These are phyloP conservation scores for Diaporthe sp. DNA, from an alignment of 2,329 filamentous ascomycete species.

Conservation along the genomic window DNA sequence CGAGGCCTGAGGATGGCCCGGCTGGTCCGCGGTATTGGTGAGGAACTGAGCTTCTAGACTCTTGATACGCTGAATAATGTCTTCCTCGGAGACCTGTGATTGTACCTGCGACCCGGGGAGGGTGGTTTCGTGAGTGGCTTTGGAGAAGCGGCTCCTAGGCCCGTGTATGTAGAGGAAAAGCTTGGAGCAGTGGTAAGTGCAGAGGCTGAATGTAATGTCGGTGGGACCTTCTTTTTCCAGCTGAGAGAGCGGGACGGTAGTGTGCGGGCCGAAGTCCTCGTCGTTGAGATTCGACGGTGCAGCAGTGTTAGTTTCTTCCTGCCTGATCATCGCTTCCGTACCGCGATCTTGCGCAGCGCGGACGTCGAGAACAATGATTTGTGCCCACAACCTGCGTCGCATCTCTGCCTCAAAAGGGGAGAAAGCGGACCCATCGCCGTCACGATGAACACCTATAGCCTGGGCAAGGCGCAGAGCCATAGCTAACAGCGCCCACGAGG, in stretches of 20 bases:
- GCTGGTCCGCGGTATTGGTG: conserved; percentile 40
- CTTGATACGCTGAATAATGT: conserved; percentile 52
- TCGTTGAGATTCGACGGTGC: conserved; percentile 66
- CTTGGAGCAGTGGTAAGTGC: conserved; percentile 51
- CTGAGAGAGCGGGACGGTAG: conserved; percentile 45
- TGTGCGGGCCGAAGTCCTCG: conserved; percentile 55
- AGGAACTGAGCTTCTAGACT: conserved; percentile 53
- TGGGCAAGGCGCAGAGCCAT: conserved; percentile 56
- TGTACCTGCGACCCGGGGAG: conserved; percentile 15
- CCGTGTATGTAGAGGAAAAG: conserved; percentile 53
- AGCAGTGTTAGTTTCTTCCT: conserved; percentile 56
- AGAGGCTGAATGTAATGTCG: conserved; percentile 53
- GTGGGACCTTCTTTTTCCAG: conserved; percentile 45
- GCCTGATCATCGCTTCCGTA: conserved; percentile 54
- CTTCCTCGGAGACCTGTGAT: conserved; percentile 47
- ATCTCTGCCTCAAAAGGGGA: conserved; percentile 67
- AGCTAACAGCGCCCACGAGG: conserved; percentile 54
- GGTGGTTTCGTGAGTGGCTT: conserved; percentile 31
- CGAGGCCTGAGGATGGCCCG: conserved; percentile 46
- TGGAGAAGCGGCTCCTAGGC: conserved; percentile 39
- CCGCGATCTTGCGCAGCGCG: conserved; percentile 66
- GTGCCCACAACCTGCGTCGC: conserved; percentile 70
- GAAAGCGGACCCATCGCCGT: conserved; percentile 49
- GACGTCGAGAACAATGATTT: conserved; percentile 70
- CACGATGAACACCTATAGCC: conserved; percentile 53